Percentiles rank a stretch among this genome's conserved stretches.
Conservation (phyloP, 352 stramenopile genomes). For the Globisporangium irregulare region DNA sequence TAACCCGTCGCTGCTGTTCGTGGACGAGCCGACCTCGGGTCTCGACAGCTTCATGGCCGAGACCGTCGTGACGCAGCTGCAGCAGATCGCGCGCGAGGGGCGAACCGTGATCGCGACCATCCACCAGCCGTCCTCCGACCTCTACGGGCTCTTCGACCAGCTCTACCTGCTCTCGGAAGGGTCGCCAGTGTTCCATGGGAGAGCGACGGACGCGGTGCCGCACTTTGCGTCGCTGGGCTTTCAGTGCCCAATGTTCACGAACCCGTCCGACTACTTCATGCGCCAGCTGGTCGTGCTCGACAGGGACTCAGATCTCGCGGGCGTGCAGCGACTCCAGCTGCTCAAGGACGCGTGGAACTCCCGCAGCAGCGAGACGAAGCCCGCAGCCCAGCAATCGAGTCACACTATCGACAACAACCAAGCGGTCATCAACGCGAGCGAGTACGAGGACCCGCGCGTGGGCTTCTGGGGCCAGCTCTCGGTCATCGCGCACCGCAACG, state of each 20-base stretch:
- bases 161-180: slow-evolving; percentile 57
- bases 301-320: slow-evolving; percentile 31
- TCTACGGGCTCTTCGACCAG: slow-evolving; percentile 57
- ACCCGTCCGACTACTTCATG: slow-evolving; percentile 68
- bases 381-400: too few relatives aligned
- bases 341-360: slow-evolving; percentile 42
- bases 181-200: slow-evolving; percentile 54
- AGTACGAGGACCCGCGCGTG: too few relatives aligned
- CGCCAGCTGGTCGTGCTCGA: slow-evolving; percentile 47
- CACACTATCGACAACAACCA: too few relatives aligned
- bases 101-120: slow-evolving; percentile 90
- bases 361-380: too few relatives aligned
- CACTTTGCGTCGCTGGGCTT: slow-evolving; percentile 60
- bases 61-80: slow-evolving; percentile 44
- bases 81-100: slow-evolving; percentile 71
- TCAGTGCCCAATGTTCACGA: slow-evolving; percentile 51
- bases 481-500: neutral
- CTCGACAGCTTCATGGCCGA: slow-evolving; percentile 64
- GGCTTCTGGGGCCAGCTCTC: neutral
- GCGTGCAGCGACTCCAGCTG: slow-evolving; percentile 18
- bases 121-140: slow-evolving; percentile 76
- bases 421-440: neutral
- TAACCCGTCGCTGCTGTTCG: slow-evolving; percentile 76
- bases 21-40: slow-evolving; percentile 80
- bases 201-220: slow-evolving; percentile 36